Evolutionary conservation across 768 basidiomycete species (phyloP).

Genomic region (Daedaleopsis nitida): DNA sequence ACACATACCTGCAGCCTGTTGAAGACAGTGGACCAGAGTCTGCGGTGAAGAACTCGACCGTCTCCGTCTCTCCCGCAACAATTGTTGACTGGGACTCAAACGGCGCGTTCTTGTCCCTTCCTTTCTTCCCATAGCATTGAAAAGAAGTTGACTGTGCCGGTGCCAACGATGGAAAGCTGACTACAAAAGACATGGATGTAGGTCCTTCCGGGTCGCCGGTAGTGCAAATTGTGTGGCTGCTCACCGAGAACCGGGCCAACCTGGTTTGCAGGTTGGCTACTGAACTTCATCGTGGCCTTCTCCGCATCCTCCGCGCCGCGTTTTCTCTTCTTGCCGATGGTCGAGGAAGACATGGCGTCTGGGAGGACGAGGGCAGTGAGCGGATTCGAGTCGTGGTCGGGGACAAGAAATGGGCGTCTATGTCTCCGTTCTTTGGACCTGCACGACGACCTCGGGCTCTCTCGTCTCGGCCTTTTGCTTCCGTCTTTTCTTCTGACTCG

Average conservation of each 20-base stretch:
- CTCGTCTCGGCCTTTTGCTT: not conserved
- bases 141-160: slow-evolving; percentile 63
- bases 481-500: not conserved
- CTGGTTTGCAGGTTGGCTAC: slow-evolving; percentile 36
- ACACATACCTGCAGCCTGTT: slow-evolving; percentile 66
- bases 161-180: slow-evolving; percentile 65
- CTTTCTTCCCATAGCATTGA: slow-evolving; percentile 47
- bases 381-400: not conserved
- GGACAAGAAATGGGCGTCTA: slow-evolving; percentile 9
- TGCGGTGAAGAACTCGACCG: slow-evolving; percentile 79
- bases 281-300: slow-evolving; percentile 40
- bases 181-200: slow-evolving; percentile 34
- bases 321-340: slow-evolving; percentile 46
- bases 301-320: slow-evolving; percentile 38
- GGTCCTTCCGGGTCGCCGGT: not conserved
- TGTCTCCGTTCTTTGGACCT: slow-evolving; percentile 10
- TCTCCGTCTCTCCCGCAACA: slow-evolving; percentile 81
- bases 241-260: slow-evolving; percentile 57
- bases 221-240: slow-evolving; percentile 18
- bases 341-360: slow-evolving; percentile 15
- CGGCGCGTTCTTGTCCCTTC: slow-evolving; percentile 41
- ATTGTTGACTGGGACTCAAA: slow-evolving; percentile 41
- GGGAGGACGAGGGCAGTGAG: not conserved
- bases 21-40: slow-evolving; percentile 41
- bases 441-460: slow-evolving; percentile 6